Evolutionary conservation across 176 grass and related monocot genomes (phyloP), one percentile per base, ranked within the genome.

Genomic region (Urochloa ruziziensis): DNA sequence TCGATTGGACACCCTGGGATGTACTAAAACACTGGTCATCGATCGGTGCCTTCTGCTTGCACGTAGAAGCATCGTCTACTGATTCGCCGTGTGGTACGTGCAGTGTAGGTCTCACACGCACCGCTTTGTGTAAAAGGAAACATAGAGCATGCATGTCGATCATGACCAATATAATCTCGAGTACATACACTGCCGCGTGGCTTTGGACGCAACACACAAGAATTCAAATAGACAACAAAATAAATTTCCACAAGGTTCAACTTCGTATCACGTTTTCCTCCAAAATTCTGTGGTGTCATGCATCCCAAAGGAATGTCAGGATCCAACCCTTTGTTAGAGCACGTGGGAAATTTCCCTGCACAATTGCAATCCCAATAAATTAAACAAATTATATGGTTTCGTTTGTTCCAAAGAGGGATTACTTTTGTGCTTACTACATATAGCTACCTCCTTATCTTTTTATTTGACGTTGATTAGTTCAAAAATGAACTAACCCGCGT

Each of bases 31-130:
- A 84, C 62, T 57, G 48, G 7, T 75, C n/a, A 51, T 24, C 14
- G 37, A 54, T 67, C 48, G 17, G 27, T 53, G 48, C 52, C 33
- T 65, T 62, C 1, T 63, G 70, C 70, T 75, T 84, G 59, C 29
- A 42, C 44, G 46, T 56, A 56, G 72, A 67, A 67, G 46, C 72
- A 75, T 37, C 72, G 65, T 37, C 82, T 76, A 16, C 16, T n/a
- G 47, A 18, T 56, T 54, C 25, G n/a, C n/a, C n/a, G 24, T 65
- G 43, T 24, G n/a, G 34, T 39, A 65, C 12, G 4, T 62, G 54
- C 25, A 29, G 4, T 62, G 54, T 58, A 29, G 28, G 2, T 64
- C 23, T 51, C 19, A 37, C 30, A 49, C 16, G 42, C 44, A n/a
- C 21, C 14, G 5, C 32, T 12, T 23, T 36, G 3, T 18, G 18